Percentiles rank a stretch among this genome's conserved stretches.
Evolutionary conservation across 2,329 filamentous ascomycete genomes (phyloP).

Genomic region (Tolypocladium tropicale): DNA sequence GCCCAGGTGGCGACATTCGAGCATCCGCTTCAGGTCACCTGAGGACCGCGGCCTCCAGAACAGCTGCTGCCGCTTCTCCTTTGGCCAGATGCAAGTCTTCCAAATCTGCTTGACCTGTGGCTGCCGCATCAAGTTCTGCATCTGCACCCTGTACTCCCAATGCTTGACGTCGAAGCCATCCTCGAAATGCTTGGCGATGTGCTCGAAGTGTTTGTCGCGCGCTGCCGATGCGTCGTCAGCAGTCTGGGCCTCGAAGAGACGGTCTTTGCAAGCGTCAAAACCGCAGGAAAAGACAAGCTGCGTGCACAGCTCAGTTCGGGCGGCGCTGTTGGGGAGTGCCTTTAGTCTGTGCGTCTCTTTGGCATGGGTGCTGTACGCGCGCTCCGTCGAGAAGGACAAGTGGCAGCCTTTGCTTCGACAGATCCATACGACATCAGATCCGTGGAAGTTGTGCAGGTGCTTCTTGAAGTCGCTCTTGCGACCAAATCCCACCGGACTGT

Average conservation of each 20-base stretch:
- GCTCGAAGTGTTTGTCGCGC: conserved; percentile 35
- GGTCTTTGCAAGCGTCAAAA: conserved; percentile 30
- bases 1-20: conserved; percentile 32
- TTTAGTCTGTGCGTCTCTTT: conserved; percentile 32
- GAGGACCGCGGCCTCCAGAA: conserved; percentile 31
- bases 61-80: conserved; percentile 29
- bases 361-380: conserved; percentile 33
- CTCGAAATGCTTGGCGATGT: conserved; percentile 36
- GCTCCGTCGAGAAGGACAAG: conserved; percentile 33
- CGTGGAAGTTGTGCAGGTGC: conserved; percentile 37
- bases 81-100: conserved; percentile 36
- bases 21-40: conserved; percentile 32
- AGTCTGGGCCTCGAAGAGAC: conserved; percentile 28
- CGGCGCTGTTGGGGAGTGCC: conserved; percentile 28
- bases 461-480: conserved; percentile 39
- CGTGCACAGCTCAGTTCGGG: conserved; percentile 29
- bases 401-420: conserved; percentile 31
- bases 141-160: conserved; percentile 32
- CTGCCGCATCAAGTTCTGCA: conserved; percentile 34
- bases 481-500: conserved; percentile 33
- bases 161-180: conserved; percentile 29
- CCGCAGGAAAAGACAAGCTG: conserved; percentile 35
- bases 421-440: conserved; percentile 30
- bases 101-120: conserved; percentile 31
- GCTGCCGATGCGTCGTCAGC: conserved; percentile 24